A percentile compares a stretch with the other conserved stretches of the same genome.
phyloP scores from a whole-genome alignment of 140 eudicot genomes.

The Flaveria floridana region DNA sequence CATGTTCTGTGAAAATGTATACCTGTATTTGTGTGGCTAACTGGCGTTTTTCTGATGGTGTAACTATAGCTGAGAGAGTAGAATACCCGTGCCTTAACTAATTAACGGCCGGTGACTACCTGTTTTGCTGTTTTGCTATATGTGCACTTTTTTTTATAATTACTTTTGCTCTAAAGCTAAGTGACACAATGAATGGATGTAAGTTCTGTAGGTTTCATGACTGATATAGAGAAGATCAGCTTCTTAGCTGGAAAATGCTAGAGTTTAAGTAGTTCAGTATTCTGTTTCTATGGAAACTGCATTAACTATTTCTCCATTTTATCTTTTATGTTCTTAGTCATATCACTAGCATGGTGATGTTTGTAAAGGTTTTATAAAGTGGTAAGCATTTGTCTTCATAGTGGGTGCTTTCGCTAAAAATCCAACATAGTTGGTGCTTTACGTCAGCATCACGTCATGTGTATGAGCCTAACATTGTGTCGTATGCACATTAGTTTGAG shows the following conservation, averaged over 20 bases:
- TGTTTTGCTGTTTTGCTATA: not conserved
- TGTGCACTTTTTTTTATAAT: not conserved
- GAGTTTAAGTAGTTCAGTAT: not conserved
- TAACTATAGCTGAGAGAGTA: constrained; percentile 16
- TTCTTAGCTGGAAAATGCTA: not conserved
- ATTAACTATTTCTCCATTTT: not conserved
- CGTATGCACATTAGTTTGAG: constrained; percentile 4
- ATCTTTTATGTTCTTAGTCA: not conserved
- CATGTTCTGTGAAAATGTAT: not conserved
- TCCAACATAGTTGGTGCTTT: constrained; percentile 16
- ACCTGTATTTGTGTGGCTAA: constrained; percentile 23
- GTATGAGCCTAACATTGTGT: constrained; percentile 2
- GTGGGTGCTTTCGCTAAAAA: constrained; percentile 12
- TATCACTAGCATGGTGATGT: constrained; percentile 20
- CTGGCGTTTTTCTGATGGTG: not conserved
- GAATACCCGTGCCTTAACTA: constrained; percentile 10
- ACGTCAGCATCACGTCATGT: constrained; percentile 15
- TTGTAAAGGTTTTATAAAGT: constrained; percentile 18
- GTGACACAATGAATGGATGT: not conserved
- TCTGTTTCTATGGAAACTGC: not conserved
- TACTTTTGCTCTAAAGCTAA: too few relatives aligned
- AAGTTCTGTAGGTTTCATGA: not conserved
- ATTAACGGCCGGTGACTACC: not conserved
- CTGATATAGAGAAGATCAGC: not conserved
- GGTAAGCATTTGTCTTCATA: constrained; percentile 4